phyloP scores from a whole-genome alignment of 2,329 filamentous ascomycete genomes.

The Nemania serpens region DNA sequence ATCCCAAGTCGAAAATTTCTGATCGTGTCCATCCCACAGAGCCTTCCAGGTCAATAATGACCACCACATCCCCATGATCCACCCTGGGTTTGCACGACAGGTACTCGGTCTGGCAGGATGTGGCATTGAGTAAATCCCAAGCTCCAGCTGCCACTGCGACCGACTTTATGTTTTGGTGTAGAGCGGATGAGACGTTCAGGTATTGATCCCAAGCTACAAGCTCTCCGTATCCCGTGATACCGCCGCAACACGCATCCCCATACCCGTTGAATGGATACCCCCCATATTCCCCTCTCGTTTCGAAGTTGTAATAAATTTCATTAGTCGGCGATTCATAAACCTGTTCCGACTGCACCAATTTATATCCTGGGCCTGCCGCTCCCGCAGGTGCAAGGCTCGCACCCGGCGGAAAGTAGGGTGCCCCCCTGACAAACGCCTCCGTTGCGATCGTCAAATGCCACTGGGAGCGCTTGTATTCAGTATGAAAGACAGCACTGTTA shows the following conservation, averaged over 20 bases:
- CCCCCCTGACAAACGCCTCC: constrained; percentile 10
- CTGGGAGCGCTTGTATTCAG: constrained; percentile 4
- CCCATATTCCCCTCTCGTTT: too few species aligned
- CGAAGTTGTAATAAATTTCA: background rate
- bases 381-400: constrained; percentile 9
- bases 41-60: background rate
- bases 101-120: background rate
- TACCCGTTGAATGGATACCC: too few species aligned
- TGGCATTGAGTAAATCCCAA: background rate
- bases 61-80: background rate
- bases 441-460: constrained; percentile 17
- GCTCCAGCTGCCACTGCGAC: background rate
- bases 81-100: background rate
- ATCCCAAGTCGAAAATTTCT: background rate
- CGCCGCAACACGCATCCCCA: too few species aligned
- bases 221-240: background rate
- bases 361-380: background rate
- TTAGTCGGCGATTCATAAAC: background rate
- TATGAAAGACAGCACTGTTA: constrained; percentile 38
- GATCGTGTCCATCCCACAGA: background rate
- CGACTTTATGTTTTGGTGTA: background rate
- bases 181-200: background rate
- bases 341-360: background rate
- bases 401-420: constrained; percentile 8
- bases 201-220: background rate